Base-by-base conservation (phyloP, 2,329 filamentous ascomycete species). In the Aspergillus flavus region DNA sequence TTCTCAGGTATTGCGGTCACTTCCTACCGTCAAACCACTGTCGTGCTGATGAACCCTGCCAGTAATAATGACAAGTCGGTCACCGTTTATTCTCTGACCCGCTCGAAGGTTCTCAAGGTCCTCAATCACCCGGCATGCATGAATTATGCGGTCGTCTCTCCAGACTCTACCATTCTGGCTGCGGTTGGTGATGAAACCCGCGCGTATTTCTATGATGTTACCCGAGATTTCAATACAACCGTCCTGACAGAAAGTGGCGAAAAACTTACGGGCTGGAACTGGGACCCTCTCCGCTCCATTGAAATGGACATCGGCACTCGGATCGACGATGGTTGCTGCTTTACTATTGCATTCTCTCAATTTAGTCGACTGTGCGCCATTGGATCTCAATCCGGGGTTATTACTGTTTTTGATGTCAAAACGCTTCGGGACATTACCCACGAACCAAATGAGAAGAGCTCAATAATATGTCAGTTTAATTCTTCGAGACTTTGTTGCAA, bases 41-140 rank as follows among this genome's bases (percentile, higher is more conserved):
- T 81, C 84, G 1, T 61, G 61, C 83, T 94, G n/a, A 91, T 89
- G 43, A 57, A 12, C 32, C 58, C 92, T 53, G 59, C 48, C 81
- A 97, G 71, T 88, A 97, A 97, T 80, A 99, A 99, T 75, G 95
- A 98, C 80, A 90, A 89, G 75, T 93, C 91, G 1, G 91, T 98
- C 61, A 90, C 90, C 32, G 81, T 97, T n/a, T 92, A 96, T 73
- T 91, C 89, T 56, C 82, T 98, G 23, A 83, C 86, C 32, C 86
- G 89, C 58, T 86, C 88, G 16, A 83, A 91, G 64, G 83, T 90
- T 41, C 79, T 96, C 26, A 88, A 91, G 60, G 85, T 89, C 50
- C 81, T 97, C 59, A 84, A 86, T 4, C 90, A 96, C 67, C 90
- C 91, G 6, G 91, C 94, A 73, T 91, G 89, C 67, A 94, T 98